These are phyloP conservation scores for Alternaria postmessia DNA, from an alignment of 2,329 filamentous ascomycete genomes.

Conservation along the genomic window DNA sequence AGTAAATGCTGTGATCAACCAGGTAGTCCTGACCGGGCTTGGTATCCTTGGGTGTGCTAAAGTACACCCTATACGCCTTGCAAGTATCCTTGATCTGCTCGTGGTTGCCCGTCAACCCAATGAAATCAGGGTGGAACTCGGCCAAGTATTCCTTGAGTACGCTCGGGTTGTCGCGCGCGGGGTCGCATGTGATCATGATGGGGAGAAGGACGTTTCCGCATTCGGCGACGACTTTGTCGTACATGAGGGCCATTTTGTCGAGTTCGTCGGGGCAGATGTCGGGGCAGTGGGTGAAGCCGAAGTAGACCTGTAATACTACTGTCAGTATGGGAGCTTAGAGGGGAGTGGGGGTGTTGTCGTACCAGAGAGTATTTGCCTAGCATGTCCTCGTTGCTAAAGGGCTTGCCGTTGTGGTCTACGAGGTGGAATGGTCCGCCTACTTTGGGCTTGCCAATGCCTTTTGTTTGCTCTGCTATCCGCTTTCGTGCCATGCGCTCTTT, in stretches of 20 bases:
- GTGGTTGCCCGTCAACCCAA: constrained; percentile 92
- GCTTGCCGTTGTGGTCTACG: constrained; percentile 79
- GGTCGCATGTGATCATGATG: constrained; percentile 95
- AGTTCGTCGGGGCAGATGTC: constrained; percentile 99
- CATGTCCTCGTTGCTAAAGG: constrained; percentile 80
- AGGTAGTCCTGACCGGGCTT: constrained; percentile 95
- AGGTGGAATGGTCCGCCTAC: constrained; percentile 88
- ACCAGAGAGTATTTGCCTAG: constrained; percentile 86
- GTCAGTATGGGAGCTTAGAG: constrained; percentile 9
- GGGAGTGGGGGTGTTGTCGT: constrained; percentile 41
- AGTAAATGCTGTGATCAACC: constrained; percentile 99
- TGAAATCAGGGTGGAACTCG: constrained; percentile 87
- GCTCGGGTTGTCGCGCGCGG: constrained; percentile 84
- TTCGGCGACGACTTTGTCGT: constrained; percentile 69
- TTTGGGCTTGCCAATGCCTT: constrained; percentile 91
- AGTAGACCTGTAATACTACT: constrained; percentile 75
- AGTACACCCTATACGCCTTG: constrained; percentile 97
- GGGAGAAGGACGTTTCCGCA: constrained; percentile 69
- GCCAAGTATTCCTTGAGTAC: constrained; percentile 84
- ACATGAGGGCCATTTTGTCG: constrained; percentile 98
- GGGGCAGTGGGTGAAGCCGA: constrained; percentile 97
- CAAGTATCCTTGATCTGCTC: constrained; percentile 93
- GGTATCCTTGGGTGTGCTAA: constrained; percentile 87
- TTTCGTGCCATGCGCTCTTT: constrained; percentile 90
- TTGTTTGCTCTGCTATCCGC: constrained; percentile 87